Evolutionary conservation across 2,329 filamentous ascomycete genomes (phyloP).

Genomic region (Fonsecaea nubica): DNA sequence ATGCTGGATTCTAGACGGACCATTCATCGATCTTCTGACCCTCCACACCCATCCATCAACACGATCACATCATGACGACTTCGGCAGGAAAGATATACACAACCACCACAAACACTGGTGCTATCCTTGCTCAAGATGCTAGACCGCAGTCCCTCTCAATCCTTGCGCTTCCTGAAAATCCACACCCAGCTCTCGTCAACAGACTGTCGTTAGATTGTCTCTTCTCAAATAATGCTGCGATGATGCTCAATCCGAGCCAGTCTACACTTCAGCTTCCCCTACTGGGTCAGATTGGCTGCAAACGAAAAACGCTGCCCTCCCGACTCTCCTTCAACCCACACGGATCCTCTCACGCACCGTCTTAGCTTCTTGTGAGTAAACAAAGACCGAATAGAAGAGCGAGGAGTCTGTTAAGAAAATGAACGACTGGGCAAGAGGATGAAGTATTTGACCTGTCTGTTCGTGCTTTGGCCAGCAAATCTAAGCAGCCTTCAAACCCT

Average conservation of each 20-base stretch:
- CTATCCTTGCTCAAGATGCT: no score
- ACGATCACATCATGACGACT: neutral
- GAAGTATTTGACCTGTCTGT: neutral
- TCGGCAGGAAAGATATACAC: neutral
- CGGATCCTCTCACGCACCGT: neutral
- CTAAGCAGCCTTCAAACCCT: conserved; percentile 35
- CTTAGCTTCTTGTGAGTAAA: neutral
- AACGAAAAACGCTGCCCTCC: neutral
- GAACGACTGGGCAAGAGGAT: neutral
- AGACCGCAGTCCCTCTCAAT: no score
- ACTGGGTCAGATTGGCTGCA: neutral
- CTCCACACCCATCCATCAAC: neutral
- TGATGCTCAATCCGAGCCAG: neutral
- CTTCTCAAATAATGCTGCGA: neutral
- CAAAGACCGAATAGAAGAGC: neutral
- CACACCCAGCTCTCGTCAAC: no score
- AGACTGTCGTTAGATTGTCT: neutral
- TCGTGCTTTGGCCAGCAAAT: neutral
- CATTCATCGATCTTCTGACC: neutral
- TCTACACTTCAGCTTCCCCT: neutral
- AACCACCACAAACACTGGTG: neutral
- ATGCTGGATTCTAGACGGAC: neutral
- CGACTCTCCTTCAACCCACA: neutral
- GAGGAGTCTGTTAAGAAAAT: neutral
- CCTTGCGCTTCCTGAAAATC: no score